Percentiles rank a stretch among this genome's conserved stretches.
These are phyloP conservation scores for Alnus glutinosa DNA, from an alignment of 306 rosid species.

Conservation along the genomic window DNA sequence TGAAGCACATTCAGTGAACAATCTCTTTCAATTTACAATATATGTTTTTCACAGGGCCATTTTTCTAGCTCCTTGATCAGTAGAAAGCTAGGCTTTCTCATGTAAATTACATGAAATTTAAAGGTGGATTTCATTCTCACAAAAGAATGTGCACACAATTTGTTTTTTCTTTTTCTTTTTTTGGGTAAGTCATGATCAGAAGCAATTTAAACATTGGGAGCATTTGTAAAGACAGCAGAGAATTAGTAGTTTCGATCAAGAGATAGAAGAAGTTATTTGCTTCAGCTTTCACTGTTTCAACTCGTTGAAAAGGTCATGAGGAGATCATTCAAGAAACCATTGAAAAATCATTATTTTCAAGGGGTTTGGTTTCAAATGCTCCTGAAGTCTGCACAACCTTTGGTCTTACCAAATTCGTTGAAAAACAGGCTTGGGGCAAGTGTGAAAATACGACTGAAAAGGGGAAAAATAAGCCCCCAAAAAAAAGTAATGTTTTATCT, in stretches of 20 bases:
- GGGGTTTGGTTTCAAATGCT: constrained; percentile 16
- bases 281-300: neutral
- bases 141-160: neutral
- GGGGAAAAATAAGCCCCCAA: constrained; percentile 25
- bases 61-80: neutral
- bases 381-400: constrained; percentile 23
- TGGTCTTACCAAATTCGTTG: constrained; percentile 37
- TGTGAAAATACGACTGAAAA: constrained; percentile 54
- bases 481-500: constrained; percentile 48
- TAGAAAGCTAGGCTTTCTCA: neutral
- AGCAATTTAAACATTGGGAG: neutral
- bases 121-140: neutral
- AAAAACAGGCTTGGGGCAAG: constrained; percentile 31
- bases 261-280: neutral
- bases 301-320: neutral
- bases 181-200: neutral
- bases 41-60: too few species aligned
- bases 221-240: neutral
- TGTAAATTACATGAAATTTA: neutral
- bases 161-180: too few species aligned
- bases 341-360: neutral
- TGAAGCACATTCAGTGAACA: neutral
- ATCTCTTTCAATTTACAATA: neutral
- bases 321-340: constrained; percentile 6
- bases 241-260: neutral